Conservation (phyloP, 768 basidiomycete genomes). For the Leucosporidium yakuticum region DNA sequence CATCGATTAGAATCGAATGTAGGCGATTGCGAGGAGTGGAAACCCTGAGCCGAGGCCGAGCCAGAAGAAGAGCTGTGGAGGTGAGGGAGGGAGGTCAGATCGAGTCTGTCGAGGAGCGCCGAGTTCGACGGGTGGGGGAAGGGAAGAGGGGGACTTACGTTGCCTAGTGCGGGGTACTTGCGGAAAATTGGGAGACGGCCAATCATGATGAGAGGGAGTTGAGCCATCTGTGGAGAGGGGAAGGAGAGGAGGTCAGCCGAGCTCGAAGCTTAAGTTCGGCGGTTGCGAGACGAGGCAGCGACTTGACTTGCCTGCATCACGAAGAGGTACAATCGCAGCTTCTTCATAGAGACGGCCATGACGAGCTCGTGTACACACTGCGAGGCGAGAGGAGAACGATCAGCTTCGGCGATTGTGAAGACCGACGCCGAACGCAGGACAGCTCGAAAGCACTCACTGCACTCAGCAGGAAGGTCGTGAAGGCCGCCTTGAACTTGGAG, state of each 20-base stretch:
- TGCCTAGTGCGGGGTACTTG: constrained; percentile 65
- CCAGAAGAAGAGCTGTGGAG: constrained; percentile 70
- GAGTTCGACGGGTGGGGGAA: background rate
- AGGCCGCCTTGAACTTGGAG: constrained; percentile 74
- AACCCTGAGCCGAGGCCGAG: constrained; percentile 75
- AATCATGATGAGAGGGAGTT: constrained; percentile 82
- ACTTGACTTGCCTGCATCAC: constrained; percentile 54
- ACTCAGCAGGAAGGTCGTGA: constrained; percentile 84
- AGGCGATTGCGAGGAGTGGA: constrained; percentile 81
- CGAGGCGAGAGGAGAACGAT: too few relatives aligned
- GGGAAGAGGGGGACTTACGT: constrained; percentile 30
- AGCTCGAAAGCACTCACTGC: constrained; percentile 49
- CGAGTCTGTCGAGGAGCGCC: too few relatives aligned
- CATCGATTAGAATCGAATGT: constrained; percentile 51
- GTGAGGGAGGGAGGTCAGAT: constrained; percentile 51
- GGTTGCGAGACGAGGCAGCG: background rate
- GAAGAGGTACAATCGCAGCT: constrained; percentile 88
- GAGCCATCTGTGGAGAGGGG: constrained; percentile 57
- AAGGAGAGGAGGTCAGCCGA: background rate
- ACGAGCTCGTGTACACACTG: constrained; percentile 75
- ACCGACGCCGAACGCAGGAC: background rate
- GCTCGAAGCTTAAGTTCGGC: constrained; percentile 6
- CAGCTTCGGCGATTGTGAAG: too few relatives aligned
- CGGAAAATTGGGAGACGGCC: constrained; percentile 71
- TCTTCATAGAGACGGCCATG: constrained; percentile 81